phyloP scores from a whole-genome alignment of 2,329 filamentous ascomycete species.

The Fusarium nelsonii region DNA sequence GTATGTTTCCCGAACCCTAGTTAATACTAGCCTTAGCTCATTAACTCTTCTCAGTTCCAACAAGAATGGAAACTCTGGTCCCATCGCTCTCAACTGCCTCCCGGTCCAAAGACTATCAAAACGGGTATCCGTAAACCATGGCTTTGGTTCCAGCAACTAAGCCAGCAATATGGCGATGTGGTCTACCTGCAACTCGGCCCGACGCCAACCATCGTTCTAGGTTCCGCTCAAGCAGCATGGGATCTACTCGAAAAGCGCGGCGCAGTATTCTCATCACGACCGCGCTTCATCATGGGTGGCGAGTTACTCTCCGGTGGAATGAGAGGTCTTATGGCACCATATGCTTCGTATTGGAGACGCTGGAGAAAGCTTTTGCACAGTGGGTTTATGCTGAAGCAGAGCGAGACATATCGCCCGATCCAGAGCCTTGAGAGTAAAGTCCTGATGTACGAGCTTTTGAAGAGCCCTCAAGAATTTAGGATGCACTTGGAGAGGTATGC shows the following conservation, averaged over 20 bases:
- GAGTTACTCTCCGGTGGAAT: slow-evolving; percentile 57
- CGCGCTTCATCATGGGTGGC: slow-evolving; percentile 61
- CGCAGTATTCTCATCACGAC: slow-evolving; percentile 59
- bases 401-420: slow-evolving; percentile 57
- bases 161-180: slow-evolving; percentile 56
- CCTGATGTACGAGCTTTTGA: slow-evolving; percentile 55
- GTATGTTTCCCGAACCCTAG: slow-evolving; percentile 9
- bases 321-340: slow-evolving; percentile 59
- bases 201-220: slow-evolving; percentile 58
- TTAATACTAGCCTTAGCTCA: neutral
- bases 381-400: slow-evolving; percentile 59
- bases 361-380: slow-evolving; percentile 59
- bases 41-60: slow-evolving; percentile 46
- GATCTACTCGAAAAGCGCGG: slow-evolving; percentile 60
- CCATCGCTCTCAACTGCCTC: slow-evolving; percentile 55
- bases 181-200: slow-evolving; percentile 59
- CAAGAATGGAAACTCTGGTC: slow-evolving; percentile 57
- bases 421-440: slow-evolving; percentile 58
- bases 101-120: slow-evolving; percentile 54
- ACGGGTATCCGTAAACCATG: slow-evolving; percentile 57
- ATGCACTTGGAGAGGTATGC: slow-evolving; percentile 48
- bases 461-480: slow-evolving; percentile 46
- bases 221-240: slow-evolving; percentile 58
- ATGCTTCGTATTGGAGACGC: slow-evolving; percentile 57
- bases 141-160: slow-evolving; percentile 58